Base-by-base conservation (phyloP, 2,329 filamentous ascomycete genomes). In the Metarhizium brunneum region DNA sequence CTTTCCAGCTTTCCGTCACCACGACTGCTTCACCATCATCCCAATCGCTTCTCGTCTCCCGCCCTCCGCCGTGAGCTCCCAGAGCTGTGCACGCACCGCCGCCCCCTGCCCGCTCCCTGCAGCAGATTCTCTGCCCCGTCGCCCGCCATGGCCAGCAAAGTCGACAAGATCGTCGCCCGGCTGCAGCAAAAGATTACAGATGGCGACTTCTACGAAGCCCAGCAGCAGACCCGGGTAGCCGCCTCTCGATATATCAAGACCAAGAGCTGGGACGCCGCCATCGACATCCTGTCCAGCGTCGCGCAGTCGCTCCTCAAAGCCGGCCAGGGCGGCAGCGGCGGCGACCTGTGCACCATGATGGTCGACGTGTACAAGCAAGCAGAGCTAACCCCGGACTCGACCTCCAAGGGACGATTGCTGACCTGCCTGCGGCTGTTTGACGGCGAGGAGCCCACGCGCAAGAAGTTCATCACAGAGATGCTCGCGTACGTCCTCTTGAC, bases 151-250 rank as follows among this genome's bases (percentile, higher is more conserved):
- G 69, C 71, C 53, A 72, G 61, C 65, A 73, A 73, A 60, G 71
- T 72, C 62, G 69, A 73, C 47, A 68, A 69, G 49, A 84, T 84
- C 70, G 82, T 84, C 63, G 69, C 77, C 56, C 78, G 81, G 30
- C 85, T 96, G 70, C 88, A 92, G 74, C 79, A 88, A 72, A 92
- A 90, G 72, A 96, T 96, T 72, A 79, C 84, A 62, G 90, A 95
- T 72, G 92, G 92, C 66, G 87, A 94, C 69, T 96, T 84, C 80
- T 99, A 99, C 77, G 94, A 99, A 81, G 94, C 94, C 57, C 92
- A 97, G 75, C 94, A 99, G 73, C 94, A 99, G 77, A 90, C 96
- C 62, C 90, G 94, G 60, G 92, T 96, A 54, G 92, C 96, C 63
- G 92, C 92, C 58, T 87, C 90, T 43, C 91, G 95, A 56, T 95